Base-by-base conservation (phyloP, 2,329 filamentous ascomycete genomes). In the Nothophaeocryptopus gaeumannii region DNA sequence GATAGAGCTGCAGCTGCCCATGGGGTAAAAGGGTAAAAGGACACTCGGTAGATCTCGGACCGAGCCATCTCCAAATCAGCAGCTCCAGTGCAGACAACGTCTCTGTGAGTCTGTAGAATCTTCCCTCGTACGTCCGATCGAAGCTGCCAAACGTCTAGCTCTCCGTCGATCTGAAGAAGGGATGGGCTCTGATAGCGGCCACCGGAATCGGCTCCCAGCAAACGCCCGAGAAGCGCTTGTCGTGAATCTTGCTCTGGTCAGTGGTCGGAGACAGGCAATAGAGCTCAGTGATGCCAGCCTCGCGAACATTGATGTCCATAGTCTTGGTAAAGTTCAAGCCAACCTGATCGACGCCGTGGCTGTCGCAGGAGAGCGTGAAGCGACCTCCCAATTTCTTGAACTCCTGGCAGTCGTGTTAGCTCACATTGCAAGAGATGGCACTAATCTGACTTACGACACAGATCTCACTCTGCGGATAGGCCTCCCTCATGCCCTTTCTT, bases 311-410 rank as follows among this genome's bases (percentile, higher is more conserved):
- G 39, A 47, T 59, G 35, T 54, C 50, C 32, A 56, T 50, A 15
- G 54, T 48, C 39, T 46, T 53, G 5, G 68, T 65, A 72, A 93
- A 97, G 66, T 95, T 92, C 43, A 89, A 84, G n/a, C 84, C 89
- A 5, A 99, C 79, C 66, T 99, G 92, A 2, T 81, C 86, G 51
- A 89, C 80, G 34, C 88, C 88, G 73, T 99, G 93, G 68, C 90
- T 96, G 71, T 99, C 93, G 68, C 99, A 93, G 5, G 89, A 96
- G 61, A 99, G 78, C 45, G 89, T 95, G 70, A 97, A 95, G 53
- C 80, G 81, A 16, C 93, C 91, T 16, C 85, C 85, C 62, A 88
- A 77, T 7, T 71, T 71, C 46, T 90, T 65, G 74, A 89, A 95
- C 66, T 82, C 81, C 85, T 88, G 54, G 10, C 9, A 26, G 7